Base-by-base conservation (phyloP, 2,329 filamentous ascomycete species). In the Emmonsiellopsis sp. region DNA sequence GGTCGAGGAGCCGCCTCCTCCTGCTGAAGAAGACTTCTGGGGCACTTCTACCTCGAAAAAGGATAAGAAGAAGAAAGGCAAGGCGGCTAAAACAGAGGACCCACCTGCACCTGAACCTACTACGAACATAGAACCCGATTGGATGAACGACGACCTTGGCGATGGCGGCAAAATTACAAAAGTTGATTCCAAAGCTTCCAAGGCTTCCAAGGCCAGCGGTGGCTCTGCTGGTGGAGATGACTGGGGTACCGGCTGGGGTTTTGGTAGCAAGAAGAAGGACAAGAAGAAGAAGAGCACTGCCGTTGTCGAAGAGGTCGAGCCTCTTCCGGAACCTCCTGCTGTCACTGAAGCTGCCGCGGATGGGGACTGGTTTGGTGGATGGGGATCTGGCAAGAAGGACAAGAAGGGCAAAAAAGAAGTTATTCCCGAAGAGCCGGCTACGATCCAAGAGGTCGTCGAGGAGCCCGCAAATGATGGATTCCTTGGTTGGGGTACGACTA, bases 341-440 rank as follows among this genome's bases (percentile, higher is more conserved):
- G 64, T 61, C 31, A 50, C 58, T 49, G 62, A 61, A 11, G 59
- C 63, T 13, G 58, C 63, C 10, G 66, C 69, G 9, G 70, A 72
- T 11, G 67, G 69, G 35, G 67, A 68, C 51, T 71, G 69, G 69
- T 63, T 64, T 53, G 59, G 58, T 30, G 61, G 59, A 20, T 69
- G 65, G 65, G 62, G 61, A 34, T 59, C 60, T 31, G 30, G 56
- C n/a, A 60, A 57, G 11, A 68, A 54, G 38, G 46, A 50, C 37
- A 77, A 76, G 63, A 79, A 79, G 65, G 72, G 72, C 53, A 76
- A 73, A 57, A 74, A 73, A 49, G 65, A 46, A 56, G 65, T 55
- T 67, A 52, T 69, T 71, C 53, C 66, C 68, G 42, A 62, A 70
- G 47, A 70, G 65, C 55, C 32, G 10, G 64, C 63, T 34, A 62